Evolutionary conservation across 2,329 filamentous ascomycete species (phyloP).

Genomic region (Colletotrichum sp.): DNA sequence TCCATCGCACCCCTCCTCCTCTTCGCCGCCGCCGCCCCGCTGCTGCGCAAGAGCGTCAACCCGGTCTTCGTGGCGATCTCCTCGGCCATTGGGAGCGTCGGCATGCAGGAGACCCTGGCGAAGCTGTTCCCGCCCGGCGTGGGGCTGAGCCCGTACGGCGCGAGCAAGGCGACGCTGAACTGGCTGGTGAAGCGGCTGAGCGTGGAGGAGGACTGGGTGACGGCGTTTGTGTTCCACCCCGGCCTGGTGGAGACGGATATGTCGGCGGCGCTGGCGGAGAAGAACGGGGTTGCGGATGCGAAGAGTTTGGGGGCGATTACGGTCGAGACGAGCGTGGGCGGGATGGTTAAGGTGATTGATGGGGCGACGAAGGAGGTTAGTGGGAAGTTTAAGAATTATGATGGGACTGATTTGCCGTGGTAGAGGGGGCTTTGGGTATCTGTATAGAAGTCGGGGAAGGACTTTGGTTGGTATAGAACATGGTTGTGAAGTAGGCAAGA

Average conservation of each 20-base stretch:
- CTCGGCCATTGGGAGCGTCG: conserved; percentile 27
- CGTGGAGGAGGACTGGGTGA: conserved; percentile 30
- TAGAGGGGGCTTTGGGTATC: neutral
- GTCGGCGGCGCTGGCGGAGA: neutral
- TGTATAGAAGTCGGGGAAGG: accelerated
- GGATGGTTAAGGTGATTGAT: neutral
- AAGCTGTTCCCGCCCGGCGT: neutral
- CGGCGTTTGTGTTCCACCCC: conserved; percentile 22
- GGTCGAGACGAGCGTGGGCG: conserved; percentile 21
- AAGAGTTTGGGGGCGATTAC: conserved; percentile 14
- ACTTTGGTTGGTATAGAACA: neutral
- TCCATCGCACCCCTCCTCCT: conserved; percentile 6
- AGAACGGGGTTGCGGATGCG: neutral
- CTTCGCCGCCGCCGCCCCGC: conserved; percentile 27
- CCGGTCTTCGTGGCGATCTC: conserved; percentile 32
- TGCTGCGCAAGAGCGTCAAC: conserved; percentile 26
- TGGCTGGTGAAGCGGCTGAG: conserved; percentile 23
- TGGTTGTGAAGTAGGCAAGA: neutral
- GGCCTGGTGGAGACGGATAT: conserved; percentile 20
- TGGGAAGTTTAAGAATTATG: conserved; percentile 17
- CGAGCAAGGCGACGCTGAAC: conserved; percentile 24
- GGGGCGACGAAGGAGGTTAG: conserved; percentile 1
- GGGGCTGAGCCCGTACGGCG: conserved; percentile 19
- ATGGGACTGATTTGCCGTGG: conserved; percentile 17
- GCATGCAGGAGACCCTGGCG: neutral